Percentiles rank a stretch among this genome's conserved stretches.
phyloP scores from a whole-genome alignment of 441 rosid genomes.

The Pelargonium myrrhifolium region DNA sequence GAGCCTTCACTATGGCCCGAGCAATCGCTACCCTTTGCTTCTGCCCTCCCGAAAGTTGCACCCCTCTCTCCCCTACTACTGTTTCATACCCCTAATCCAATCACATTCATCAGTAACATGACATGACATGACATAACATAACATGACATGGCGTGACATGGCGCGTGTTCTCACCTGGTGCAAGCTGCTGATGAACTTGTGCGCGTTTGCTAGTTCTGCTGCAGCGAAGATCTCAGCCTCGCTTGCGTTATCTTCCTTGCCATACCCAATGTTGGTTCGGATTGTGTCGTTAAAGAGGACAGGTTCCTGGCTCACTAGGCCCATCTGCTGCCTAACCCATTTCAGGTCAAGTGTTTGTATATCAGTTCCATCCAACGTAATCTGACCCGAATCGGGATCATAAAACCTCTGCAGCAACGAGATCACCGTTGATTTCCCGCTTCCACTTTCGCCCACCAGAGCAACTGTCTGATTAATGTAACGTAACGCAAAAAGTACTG shows the following conservation, averaged over 20 bases:
- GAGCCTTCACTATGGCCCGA: constrained; percentile 55
- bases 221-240: constrained; percentile 59
- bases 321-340: constrained; percentile 78
- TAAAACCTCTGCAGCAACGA: constrained; percentile 71
- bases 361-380: constrained; percentile 61
- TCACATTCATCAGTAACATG: background rate
- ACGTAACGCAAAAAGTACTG: background rate
- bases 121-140: no score
- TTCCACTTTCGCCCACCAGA: constrained; percentile 85
- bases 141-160: no score
- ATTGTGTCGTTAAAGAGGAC: constrained; percentile 66
- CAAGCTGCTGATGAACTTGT: constrained; percentile 58
- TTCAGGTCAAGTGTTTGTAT: constrained; percentile 46
- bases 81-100: constrained; percentile 53
- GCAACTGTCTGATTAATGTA: constrained; percentile 55
- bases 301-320: constrained; percentile 74
- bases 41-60: constrained; percentile 61
- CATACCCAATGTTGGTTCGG: constrained; percentile 64
- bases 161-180: constrained; percentile 35
- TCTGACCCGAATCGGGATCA: constrained; percentile 61
- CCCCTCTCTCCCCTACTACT: constrained; percentile 63
- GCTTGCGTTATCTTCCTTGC: constrained; percentile 47
- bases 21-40: constrained; percentile 73
- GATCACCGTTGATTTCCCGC: constrained; percentile 69
- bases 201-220: constrained; percentile 72